Evolutionary conservation across 1,284 basidiomycete species (phyloP), one percentile per base, ranked within the genome.

Genomic region (Polyporus tsugae): DNA sequence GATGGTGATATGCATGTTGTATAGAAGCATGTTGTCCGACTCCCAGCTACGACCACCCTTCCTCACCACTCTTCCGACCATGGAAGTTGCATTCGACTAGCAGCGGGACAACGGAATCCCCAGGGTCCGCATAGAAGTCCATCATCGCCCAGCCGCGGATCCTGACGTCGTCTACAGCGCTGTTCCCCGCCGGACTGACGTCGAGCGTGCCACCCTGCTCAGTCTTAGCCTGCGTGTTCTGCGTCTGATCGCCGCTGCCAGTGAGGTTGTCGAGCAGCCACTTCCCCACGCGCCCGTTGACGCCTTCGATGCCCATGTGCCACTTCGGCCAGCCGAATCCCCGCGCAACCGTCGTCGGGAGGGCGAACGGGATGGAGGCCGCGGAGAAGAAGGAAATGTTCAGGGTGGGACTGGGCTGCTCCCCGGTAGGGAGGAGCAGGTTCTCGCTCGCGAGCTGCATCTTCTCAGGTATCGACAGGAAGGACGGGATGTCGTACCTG

Each of bases 361-460:
- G 80, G 0, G 94, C 92, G 29, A 95, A 82, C 1, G 94, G 95
- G 78, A 95, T 87, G n/a, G 88, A 89, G 0, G 91, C 83, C 0
- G 92, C 95, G n/a, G 93, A 95, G 74, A 92, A 86, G 80, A 87
- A 97, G 0, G 91, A 86, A 58, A 97, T 89, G 22, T 88, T 86
- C 36, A 94, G 83, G 0, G 83, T 82, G 1, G 86, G 87, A 41
- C 75, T 79, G 0, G 82, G 77, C 6, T 82, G 77, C 36, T 80
- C 73, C 35, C 80, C 75, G 0, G 78, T 38, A 3, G 84, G 82
- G 25, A 85, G 81, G 0, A 88, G 73, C 15, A 94, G 85, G 33
- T 88, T 82, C 39, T 82, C 72, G 6, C 87, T 86, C 5, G 89
- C 86, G 5, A 88, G 83, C 22, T 82, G 74, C 25, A 89, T 83